Evolutionary conservation across 2,329 filamentous ascomycete genomes (phyloP).

Genomic region (Sporothrix pseudoabietina): DNA sequence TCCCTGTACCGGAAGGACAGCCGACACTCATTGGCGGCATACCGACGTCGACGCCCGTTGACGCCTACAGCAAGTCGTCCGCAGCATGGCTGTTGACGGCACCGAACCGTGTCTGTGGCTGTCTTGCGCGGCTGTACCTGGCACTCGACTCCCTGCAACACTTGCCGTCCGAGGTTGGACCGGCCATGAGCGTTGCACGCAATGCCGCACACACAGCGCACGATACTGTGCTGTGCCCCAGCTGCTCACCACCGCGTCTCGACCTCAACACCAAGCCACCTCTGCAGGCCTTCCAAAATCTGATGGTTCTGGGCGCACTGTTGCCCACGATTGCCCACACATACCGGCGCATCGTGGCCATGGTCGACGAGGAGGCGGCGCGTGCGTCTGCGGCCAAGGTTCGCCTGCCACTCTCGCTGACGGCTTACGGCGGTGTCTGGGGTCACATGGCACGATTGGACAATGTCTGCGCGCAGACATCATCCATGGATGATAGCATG

Average conservation of each 20-base stretch:
- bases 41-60: not conserved
- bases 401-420: constrained; percentile 50
- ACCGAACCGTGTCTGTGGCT: constrained; percentile 46
- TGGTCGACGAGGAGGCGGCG: constrained; percentile 56
- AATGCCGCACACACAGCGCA: constrained; percentile 53
- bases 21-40: not conserved
- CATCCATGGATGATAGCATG: constrained; percentile 46
- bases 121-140: constrained; percentile 54
- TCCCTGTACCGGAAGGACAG: not conserved
- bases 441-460: constrained; percentile 40
- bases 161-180: constrained; percentile 49
- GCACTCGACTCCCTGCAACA: constrained; percentile 54
- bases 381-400: constrained; percentile 48
- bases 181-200: constrained; percentile 53
- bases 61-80: constrained; percentile 27
- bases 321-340: constrained; percentile 60
- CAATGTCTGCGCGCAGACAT: constrained; percentile 38
- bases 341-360: constrained; percentile 57
- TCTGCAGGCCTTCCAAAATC: constrained; percentile 58
- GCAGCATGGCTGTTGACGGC: constrained; percentile 31
- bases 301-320: constrained; percentile 61
- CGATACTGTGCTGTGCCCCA: constrained; percentile 53
- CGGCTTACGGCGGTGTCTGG: constrained; percentile 55
- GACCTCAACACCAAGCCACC: constrained; percentile 44
- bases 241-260: constrained; percentile 49